Conservation (phyloP, 805 yeast species). For the Scheffersomyces spartinae region DNA sequence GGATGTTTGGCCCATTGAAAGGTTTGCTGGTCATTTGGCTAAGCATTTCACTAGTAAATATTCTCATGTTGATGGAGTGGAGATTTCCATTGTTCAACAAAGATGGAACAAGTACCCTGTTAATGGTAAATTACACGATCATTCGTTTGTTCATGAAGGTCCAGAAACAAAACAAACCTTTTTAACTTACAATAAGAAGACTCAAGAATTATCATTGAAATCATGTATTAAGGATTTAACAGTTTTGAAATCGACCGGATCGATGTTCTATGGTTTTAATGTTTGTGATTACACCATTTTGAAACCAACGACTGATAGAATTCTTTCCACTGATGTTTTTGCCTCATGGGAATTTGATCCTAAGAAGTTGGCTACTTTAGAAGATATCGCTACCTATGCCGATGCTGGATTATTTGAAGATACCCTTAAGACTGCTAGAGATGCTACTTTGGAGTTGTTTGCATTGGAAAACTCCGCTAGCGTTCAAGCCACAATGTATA, state of each 20-base stretch:
- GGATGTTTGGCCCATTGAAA: constrained; percentile 85
- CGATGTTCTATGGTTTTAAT: constrained; percentile 84
- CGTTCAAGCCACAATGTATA: constrained; percentile 94
- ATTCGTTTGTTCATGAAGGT: constrained; percentile 79
- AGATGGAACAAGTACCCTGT: constrained; percentile 73
- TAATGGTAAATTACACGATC: constrained; percentile 66
- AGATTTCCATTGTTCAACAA: constrained; percentile 55
- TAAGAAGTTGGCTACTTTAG: constrained; percentile 37
- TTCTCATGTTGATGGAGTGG: constrained; percentile 62
- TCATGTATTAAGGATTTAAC: constrained; percentile 71
- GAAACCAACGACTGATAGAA: constrained; percentile 72
- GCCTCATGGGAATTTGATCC: constrained; percentile 60
- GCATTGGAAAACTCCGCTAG: constrained; percentile 86
- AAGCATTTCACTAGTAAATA: constrained; percentile 72
- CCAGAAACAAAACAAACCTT: constrained; percentile 62
- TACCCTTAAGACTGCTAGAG: constrained; percentile 51
- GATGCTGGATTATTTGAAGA: constrained; percentile 53
- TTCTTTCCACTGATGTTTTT: constrained; percentile 77
- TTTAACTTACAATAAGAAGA: constrained; percentile 38
- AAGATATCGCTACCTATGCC: constrained; percentile 38
- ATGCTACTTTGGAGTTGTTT: constrained; percentile 61
- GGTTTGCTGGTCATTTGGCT: constrained; percentile 77
- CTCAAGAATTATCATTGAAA: constrained; percentile 41
- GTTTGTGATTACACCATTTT: constrained; percentile 83
- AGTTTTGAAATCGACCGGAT: constrained; percentile 82